These are phyloP conservation scores for Paramecium sonneborni DNA, from an alignment of 73 alveolate genomes.

Conservation along the genomic window DNA sequence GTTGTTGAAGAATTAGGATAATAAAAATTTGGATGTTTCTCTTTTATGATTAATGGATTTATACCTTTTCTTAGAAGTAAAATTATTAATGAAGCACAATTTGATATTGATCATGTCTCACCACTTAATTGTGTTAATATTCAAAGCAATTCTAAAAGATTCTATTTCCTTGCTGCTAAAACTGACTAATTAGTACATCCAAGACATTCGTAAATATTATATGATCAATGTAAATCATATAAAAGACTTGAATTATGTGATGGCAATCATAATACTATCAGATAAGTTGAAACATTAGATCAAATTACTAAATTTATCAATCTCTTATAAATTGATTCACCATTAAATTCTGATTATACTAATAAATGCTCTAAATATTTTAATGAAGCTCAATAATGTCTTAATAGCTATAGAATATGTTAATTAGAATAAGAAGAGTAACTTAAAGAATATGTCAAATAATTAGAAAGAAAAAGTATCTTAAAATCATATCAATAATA, in stretches of 20 bases:
- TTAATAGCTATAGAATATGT: neutral
- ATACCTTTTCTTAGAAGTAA: constrained; percentile 79
- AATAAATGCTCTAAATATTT: neutral
- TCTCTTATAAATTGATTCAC: neutral
- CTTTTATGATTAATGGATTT: constrained; percentile 73
- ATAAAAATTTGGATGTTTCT: constrained; percentile 78
- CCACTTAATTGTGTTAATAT: neutral
- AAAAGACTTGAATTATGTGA: constrained; percentile 3
- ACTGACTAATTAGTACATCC: neutral
- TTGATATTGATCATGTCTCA: constrained; percentile 76
- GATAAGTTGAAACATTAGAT: neutral
- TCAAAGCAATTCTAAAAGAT: neutral
- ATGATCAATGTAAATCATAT: neutral
- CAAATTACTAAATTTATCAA: neutral
- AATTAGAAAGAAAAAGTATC: constrained; percentile 10
- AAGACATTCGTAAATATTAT: neutral
- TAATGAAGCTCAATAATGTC: neutral
- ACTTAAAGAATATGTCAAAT: neutral
- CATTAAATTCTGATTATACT: neutral
- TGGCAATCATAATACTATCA: neutral
- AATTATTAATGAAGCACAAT: constrained; percentile 82
- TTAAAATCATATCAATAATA: neutral
- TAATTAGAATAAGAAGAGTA: neutral
- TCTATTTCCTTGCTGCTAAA: neutral
- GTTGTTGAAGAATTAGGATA: constrained; percentile 86